Base-by-base conservation (phyloP, 139 green algal species). In the Picochlorum sp. region DNA sequence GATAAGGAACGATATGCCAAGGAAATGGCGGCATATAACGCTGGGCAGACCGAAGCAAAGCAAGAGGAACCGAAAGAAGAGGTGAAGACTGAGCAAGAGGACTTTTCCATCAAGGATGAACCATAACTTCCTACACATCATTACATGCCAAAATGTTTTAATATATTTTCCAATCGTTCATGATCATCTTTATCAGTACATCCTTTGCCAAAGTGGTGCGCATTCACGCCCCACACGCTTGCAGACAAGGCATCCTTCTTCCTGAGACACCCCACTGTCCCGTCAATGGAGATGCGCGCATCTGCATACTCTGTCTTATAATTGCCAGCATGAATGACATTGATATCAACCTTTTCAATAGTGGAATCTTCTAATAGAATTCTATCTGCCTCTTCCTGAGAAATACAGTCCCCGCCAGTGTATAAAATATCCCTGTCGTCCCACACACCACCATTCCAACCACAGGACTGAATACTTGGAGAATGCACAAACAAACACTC, bases 1-100 rank as follows among this genome's bases (percentile, higher is more conserved):
- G 89, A 92, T 65, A 94, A 90, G 76, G 70, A 73, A 57, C 76
- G 86, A 4, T 89, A 88, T 66, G 65, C 74, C 4, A 61, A 75
- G 44, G 73, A 80, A 46, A 91, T 84, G 79, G 75, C 71, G 18
- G 74, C 64, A 2, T 92, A 88, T 75, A 87, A 87, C 65, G 65
- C 41, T 38, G 18, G 65, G 52, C 69, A 69, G 21, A 32, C 64
- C 6, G 62, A 63, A 10, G 26, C 24, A 8, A 32, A 18, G 47
- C 16, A 21, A 37, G 21, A 64, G 34, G 34, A 41, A 41, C 34
- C 34, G 8, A 41, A 41, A 41, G 23, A 14, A 18, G 60, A 21
- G 26, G 16, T 14, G 38, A n/a, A 13, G 20, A 54, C 24, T 6
- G 28, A 23, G 49, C 32, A 18, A 6, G 24, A 26, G 20, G 30